Conservation (phyloP, 495 filamentous ascomycete species). For the Penicillium odoratum region DNA sequence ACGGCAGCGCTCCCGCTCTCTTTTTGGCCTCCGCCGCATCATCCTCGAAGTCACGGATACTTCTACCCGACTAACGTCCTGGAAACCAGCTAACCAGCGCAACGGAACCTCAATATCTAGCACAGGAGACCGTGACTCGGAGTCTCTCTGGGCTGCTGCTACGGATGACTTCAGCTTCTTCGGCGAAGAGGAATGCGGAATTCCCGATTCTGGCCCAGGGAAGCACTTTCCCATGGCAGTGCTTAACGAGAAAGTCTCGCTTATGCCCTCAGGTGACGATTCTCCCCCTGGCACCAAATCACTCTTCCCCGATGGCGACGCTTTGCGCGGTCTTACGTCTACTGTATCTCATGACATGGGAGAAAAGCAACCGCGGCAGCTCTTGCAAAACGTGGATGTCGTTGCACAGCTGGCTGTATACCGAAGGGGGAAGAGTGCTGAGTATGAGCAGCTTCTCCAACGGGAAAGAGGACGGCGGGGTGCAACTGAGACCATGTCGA, state of each 20-base stretch:
- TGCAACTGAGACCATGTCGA: constrained; percentile 23
- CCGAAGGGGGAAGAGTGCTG: constrained; percentile 44
- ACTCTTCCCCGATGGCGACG: constrained; percentile 6
- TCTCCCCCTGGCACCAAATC: constrained; percentile 21
- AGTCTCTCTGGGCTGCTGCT: constrained; percentile 61
- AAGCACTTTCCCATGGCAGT: constrained; percentile 47
- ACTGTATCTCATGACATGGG: neutral
- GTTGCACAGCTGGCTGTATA: constrained; percentile 51
- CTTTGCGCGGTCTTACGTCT: constrained; percentile 10
- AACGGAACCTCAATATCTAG: constrained; percentile 50
- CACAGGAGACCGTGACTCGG: constrained; percentile 61
- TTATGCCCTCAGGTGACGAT: constrained; percentile 38
- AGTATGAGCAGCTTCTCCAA: constrained; percentile 41
- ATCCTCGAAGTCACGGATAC: constrained; percentile 57
- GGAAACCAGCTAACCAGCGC: constrained; percentile 40
- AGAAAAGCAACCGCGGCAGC: constrained; percentile 5
- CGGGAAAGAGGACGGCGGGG: constrained; percentile 31
- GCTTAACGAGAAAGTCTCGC: constrained; percentile 44
- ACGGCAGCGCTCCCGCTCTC: constrained; percentile 44
- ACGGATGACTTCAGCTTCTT: constrained; percentile 66
- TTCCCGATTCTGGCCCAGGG: constrained; percentile 45
- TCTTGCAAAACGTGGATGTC: constrained; percentile 41
- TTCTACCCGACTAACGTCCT: constrained; percentile 26
- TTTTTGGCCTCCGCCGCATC: constrained; percentile 57
- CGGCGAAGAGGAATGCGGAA: constrained; percentile 58